Evolutionary conservation across 2,329 filamentous ascomycete genomes (phyloP), one percentile per base, ranked within the genome.

Genomic region (Sporothrix inflata): DNA sequence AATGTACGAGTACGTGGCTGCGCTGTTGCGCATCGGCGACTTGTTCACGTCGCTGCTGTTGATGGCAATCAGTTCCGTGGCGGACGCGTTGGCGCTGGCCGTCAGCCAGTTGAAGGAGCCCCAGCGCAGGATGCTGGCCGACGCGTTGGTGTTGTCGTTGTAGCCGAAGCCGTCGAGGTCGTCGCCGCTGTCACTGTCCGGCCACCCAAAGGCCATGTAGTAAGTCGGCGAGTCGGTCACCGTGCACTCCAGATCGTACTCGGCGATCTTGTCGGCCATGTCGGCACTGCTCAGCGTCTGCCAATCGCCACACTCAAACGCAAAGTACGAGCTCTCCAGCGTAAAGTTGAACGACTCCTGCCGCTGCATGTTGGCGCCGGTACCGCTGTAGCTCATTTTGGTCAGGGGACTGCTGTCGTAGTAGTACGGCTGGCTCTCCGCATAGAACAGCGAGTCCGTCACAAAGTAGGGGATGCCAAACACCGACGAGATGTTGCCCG

Each of bases 1-100:
- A 61, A 74, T 75, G 27, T 74, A 73, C 53, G 74, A 75, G 57
- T 74, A 75, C 49, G 51, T 19, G 3, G 40, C 53, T n/a, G 19
- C 21, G 38, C 67, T 40, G 2, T 65, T 65, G n/a, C 57, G 55
- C 19, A 40, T 40, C 9, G 57, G 57, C 34, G 30, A 69, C 0
- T 66, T 11, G 53, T 24, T 24, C n/a, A 11, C 8, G 24, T 30
- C 53, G 24, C 24, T 55, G 53, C 24, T 30, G 53, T 55, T 55
- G 53, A 55, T 30, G 11, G 11, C 53, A 9, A 55, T 11, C 11
- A 55, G 11, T 5, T 30, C 53, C 11, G 30, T 3, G 2, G 53
- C 30, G 11, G 53, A 55, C 2, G 24, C 53, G 30, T 55, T 55
- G 53, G 53, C 53, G 11, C 30, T 24, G 24, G 24, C 24, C 24